Base-by-base conservation (phyloP, 108 stramenopile species). In the Skeletonema tropicum region DNA sequence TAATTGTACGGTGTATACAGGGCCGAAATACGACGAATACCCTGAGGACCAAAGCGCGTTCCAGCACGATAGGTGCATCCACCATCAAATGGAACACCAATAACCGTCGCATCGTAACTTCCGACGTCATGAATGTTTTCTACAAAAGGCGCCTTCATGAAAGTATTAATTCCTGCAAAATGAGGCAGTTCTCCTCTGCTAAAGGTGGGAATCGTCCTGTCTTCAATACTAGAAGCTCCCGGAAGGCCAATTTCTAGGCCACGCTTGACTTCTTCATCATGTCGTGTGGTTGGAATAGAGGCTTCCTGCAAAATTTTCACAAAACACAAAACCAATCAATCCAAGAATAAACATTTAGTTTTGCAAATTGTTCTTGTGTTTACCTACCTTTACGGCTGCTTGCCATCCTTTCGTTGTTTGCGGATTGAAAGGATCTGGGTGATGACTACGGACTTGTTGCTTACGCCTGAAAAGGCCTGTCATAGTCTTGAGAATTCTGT, bases 71-170 rank as follows among this genome's bases (percentile, higher is more conserved):
- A 92, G 70, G 89, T 91, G 42, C 89, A 90, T 14, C 92, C 92
- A 11, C 90, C 93, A 80, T 92, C 93, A 69, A 90, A 94, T 52
- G 93, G 93, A 26, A 94, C 90, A 30, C 93, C 93, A 10, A 93
- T 76, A 23, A 93, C 90, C 19, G 92, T 86, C 11, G 75, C 82
- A 64, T 93, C 92, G 57, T 88, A 93, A 15, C 76, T 75, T 6
- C 90, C 90, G 6, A 89, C 90, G 12, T 70, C 12, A 25, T 68
- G 68, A 15, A 77, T 74, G 66, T 93, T 87, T 70, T 93, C 92
- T 25, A 93, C 70, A 73, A 86, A 91, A 12, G 92, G 92, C 6
- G 92, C 92, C 83, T 93, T 93, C 49, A 93, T 67, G 77, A 94
- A 94, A 5, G 91, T 92, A 63, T 92, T 92, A 70, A 94, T 94